These are phyloP conservation scores for Hemileccinum rubropunctum DNA, from an alignment of 768 basidiomycete genomes.

Conservation along the genomic window DNA sequence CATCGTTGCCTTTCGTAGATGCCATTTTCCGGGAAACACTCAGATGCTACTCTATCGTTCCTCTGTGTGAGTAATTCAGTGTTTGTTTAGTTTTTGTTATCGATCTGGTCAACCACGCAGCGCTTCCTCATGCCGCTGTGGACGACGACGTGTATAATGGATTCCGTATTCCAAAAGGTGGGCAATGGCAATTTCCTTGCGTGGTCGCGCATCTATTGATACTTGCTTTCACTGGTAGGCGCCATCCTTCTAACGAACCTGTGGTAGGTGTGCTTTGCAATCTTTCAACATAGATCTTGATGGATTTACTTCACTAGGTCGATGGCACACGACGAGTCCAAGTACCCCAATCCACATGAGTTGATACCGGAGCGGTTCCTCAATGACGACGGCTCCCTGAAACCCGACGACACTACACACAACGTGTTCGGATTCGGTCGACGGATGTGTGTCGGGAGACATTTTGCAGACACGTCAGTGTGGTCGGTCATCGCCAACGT, in stretches of 20 bases:
- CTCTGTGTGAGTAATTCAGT: constrained; percentile 2
- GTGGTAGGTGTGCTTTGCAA: constrained; percentile 19
- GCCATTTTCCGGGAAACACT: constrained; percentile 33
- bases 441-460: constrained; percentile 11
- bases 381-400: background rate
- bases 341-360: constrained; percentile 31
- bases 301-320: background rate
- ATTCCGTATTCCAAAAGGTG: too few relatives aligned
- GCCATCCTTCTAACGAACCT: constrained; percentile 21
- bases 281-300: background rate
- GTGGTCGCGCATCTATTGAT: too few relatives aligned
- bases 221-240: too few relatives aligned
- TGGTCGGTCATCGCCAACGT: constrained; percentile 3
- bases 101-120: constrained; percentile 1
- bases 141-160: too few relatives aligned
- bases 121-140: constrained; percentile 2
- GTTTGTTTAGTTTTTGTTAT: background rate
- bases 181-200: too few relatives aligned
- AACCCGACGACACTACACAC: background rate
- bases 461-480: background rate
- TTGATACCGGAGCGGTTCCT: too few relatives aligned
- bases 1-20: constrained; percentile 33
- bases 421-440: constrained; percentile 13
- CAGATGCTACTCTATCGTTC: constrained; percentile 1
- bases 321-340: constrained; percentile 15